Evolutionary conservation across 371 early-diverging fungal genomes (phyloP).

Genomic region (Apophysomyces ossiformis): DNA sequence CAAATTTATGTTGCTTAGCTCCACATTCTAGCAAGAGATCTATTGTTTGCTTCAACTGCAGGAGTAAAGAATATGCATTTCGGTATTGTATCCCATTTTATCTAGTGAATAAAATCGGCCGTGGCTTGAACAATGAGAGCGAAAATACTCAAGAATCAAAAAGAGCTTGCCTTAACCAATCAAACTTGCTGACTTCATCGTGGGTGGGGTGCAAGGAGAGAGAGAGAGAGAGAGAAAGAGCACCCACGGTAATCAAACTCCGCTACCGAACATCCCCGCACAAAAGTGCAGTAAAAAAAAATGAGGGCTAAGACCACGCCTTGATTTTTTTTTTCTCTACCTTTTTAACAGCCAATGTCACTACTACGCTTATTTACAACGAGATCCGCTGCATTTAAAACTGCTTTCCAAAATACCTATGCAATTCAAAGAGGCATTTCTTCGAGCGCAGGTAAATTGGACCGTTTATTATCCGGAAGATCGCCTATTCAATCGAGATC

Average conservation of each 20-base stretch:
- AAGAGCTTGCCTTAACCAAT: too few relatives aligned
- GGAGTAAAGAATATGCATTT: too few relatives aligned
- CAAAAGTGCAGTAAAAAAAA: background rate
- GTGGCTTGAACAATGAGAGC: too few relatives aligned
- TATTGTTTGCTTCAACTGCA: too few relatives aligned
- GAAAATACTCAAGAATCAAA: too few relatives aligned
- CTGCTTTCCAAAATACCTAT: constrained; percentile 9
- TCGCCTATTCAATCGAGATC: background rate
- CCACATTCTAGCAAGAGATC: too few relatives aligned
- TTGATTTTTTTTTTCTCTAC: constrained; percentile 1
- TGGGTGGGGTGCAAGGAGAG: too few relatives aligned
- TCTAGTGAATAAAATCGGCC: too few relatives aligned
- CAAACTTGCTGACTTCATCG: too few relatives aligned
- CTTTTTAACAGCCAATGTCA: constrained; percentile 25
- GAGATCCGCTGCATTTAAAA: constrained; percentile 20
- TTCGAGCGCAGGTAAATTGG: constrained; percentile 27
- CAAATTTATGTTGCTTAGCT: too few relatives aligned
- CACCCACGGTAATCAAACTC: background rate
- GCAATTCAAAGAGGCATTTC: constrained; percentile 26
- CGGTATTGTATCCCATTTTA: too few relatives aligned
- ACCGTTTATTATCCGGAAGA: background rate
- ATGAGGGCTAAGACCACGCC: background rate
- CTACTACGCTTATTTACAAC: constrained; percentile 39
- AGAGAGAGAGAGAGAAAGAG: too few relatives aligned
- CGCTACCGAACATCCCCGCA: background rate